Percentiles rank a stretch among this genome's conserved stretches.
These are phyloP conservation scores for Nematocida displodere DNA, from an alignment of 371 early-diverging fungal species.

Conservation along the genomic window DNA sequence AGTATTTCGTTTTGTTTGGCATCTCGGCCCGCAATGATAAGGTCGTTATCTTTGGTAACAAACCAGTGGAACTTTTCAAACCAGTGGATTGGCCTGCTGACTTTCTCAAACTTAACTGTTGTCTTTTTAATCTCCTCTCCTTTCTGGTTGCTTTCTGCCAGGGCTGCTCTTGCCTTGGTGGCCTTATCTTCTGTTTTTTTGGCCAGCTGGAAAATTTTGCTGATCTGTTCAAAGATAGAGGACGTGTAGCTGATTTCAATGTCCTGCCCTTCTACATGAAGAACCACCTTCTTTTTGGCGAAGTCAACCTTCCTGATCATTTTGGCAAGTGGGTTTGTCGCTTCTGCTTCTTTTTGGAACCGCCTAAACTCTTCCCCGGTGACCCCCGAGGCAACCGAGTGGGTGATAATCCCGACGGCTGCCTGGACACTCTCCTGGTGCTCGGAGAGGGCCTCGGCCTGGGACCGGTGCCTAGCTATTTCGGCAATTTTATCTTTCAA, in stretches of 20 bases:
- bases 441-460: constrained; percentile 51
- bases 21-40: constrained; percentile 90
- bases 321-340: constrained; percentile 43
- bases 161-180: constrained; percentile 52
- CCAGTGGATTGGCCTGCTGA: constrained; percentile 79
- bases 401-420: constrained; percentile 52
- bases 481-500: constrained; percentile 56
- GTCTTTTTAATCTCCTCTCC: constrained; percentile 1
- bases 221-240: constrained; percentile 53
- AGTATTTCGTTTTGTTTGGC: constrained; percentile 89
- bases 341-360: constrained; percentile 60
- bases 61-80: constrained; percentile 99
- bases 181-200: constrained; percentile 62
- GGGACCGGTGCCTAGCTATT: constrained; percentile 47
- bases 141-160: constrained; percentile 21
- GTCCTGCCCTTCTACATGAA: constrained; percentile 33
- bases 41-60: constrained; percentile 76
- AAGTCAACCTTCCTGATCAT: constrained; percentile 60
- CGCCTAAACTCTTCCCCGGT: constrained; percentile 62
- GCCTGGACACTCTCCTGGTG: constrained; percentile 48
- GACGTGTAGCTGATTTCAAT: constrained; percentile 8
- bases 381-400: constrained; percentile 55
- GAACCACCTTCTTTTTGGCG: constrained; percentile 51
- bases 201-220: constrained; percentile 54
- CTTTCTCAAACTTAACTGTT: constrained; percentile 55